Evolutionary conservation across 768 basidiomycete genomes (phyloP).

Genomic region (Termitomyces sp.): DNA sequence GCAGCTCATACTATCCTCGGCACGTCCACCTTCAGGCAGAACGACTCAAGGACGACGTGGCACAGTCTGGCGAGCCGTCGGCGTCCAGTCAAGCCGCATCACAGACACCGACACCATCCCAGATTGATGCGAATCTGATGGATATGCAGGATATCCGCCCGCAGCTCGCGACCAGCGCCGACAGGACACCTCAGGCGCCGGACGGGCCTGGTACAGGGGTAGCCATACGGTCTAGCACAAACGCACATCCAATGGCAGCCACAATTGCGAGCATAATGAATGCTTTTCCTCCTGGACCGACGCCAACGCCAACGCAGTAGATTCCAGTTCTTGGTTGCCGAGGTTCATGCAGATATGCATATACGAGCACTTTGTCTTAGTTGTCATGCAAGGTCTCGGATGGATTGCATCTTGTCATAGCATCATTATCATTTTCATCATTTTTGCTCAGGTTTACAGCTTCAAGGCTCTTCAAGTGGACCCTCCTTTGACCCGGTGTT

Average conservation of each 20-base stretch:
- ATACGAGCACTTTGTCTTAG: background rate
- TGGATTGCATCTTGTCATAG: background rate
- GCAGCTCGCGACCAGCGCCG: slow-evolving; percentile 4
- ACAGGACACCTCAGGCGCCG: slow-evolving; percentile 1
- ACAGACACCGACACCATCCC: background rate
- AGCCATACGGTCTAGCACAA: slow-evolving; percentile 9
- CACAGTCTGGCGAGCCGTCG: background rate
- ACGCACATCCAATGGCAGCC: slow-evolving; percentile 35
- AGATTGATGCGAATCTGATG: slow-evolving; percentile 2
- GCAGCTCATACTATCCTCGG: slow-evolving; percentile 43
- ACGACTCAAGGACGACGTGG: slow-evolving; percentile 27
- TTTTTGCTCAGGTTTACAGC: background rate
- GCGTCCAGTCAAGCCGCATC: background rate
- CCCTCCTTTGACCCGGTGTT: background rate
- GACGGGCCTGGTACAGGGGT: background rate
- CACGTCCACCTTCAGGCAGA: slow-evolving; percentile 26
- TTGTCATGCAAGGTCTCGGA: background rate
- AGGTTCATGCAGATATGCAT: background rate
- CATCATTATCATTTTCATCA: background rate
- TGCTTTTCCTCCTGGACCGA: slow-evolving; percentile 43
- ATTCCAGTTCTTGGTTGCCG: background rate
- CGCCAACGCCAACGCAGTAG: slow-evolving; percentile 13
- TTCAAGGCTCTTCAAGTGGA: background rate
- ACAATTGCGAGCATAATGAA: slow-evolving; percentile 70
- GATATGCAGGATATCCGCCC: slow-evolving; percentile 6